A percentile compares a stretch with the other conserved stretches of the same genome.
Conservation (phyloP, 106 monocot species). For the Acorus gramineus region DNA sequence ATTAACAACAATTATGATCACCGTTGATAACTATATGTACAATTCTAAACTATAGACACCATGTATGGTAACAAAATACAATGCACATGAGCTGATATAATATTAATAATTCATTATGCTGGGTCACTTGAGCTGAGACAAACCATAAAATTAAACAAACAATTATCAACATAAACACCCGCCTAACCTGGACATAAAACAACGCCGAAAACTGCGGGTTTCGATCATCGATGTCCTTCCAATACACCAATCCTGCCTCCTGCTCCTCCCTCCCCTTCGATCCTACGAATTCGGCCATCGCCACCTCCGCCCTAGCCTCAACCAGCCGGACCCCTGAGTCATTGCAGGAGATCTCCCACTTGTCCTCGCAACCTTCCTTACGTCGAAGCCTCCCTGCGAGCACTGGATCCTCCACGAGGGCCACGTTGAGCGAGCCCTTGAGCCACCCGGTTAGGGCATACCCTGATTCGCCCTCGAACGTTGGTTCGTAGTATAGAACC, state of each 20-base stretch:
- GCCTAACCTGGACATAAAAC: conserved; percentile 50
- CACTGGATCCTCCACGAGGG: conserved; percentile 35
- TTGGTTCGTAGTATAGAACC: conserved; percentile 40
- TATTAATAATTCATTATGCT: too few species aligned
- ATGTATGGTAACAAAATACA: too few species aligned
- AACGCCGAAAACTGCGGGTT: conserved; percentile 42
- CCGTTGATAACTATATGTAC: too few species aligned
- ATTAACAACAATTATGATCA: too few species aligned
- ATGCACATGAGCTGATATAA: too few species aligned
- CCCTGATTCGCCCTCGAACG: conserved; percentile 8
- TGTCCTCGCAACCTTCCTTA: conserved; percentile 17
- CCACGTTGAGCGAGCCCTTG: conserved; percentile 54
- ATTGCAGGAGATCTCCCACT: conserved; percentile 55
- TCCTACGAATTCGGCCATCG: conserved; percentile 41
- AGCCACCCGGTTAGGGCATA: conserved; percentile 30
- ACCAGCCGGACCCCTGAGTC: conserved; percentile 61
- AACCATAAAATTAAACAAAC: too few species aligned
- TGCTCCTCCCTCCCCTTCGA: conserved; percentile 13
- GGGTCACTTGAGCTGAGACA: too few species aligned
- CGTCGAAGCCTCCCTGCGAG: conserved; percentile 50
- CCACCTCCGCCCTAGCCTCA: conserved; percentile 43
- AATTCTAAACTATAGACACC: too few species aligned
- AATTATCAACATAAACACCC: too few species aligned
- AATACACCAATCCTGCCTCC: conserved; percentile 40
- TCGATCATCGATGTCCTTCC: conserved; percentile 32